Evolutionary conservation across 139 green algal genomes (phyloP), one percentile per base, ranked within the genome.

Genomic region (Chlamydomonas sp.): DNA sequence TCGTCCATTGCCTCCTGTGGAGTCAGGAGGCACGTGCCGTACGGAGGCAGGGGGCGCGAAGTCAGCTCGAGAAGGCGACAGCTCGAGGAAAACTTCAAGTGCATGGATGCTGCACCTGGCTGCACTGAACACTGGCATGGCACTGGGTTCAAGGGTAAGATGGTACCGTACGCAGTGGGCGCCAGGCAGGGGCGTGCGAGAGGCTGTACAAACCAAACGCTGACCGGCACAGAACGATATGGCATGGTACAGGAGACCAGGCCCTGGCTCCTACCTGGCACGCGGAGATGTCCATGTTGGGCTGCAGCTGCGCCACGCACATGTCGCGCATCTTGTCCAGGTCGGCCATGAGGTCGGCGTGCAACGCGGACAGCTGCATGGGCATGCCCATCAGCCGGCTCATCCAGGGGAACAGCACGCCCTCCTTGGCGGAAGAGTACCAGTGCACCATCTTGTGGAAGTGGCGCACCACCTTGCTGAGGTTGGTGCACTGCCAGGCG

Each of bases 381-480:
- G 84, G 84, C 15, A 88, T 12, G 3, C 8, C 9, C 6, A 88
- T 63, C 15, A 73, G 83, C 14, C 20, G 68, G 1, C 5, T 12
- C 14, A 88, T 64, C 62, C 63, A 88, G 63, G 83, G 83, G 62
- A 88, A 82, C 8, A 81, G 60, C 5, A 67, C 73, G 4, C 17
- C 59, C 60, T 79, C 71, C 74, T 88, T 66, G 49, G 83, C 57
- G 49, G 60, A 12, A 20, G 76, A 31, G 9, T 88, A 75, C 58
- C 61, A 1, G 75, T 77, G 84, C 1, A 83, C 63, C 12, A n/a
- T 31, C 49, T 61, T 9, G 5, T 78, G 71, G 57, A 88, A 71
- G 57, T 74, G 12, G 18, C 62, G 49, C 8, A 71, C 7, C 0
- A 78, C 17, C 63, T 31, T 12, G 60, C 77, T 14, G 5, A 88